Base-by-base conservation (phyloP, 1,284 basidiomycete species). In the Calocybe gambosa region DNA sequence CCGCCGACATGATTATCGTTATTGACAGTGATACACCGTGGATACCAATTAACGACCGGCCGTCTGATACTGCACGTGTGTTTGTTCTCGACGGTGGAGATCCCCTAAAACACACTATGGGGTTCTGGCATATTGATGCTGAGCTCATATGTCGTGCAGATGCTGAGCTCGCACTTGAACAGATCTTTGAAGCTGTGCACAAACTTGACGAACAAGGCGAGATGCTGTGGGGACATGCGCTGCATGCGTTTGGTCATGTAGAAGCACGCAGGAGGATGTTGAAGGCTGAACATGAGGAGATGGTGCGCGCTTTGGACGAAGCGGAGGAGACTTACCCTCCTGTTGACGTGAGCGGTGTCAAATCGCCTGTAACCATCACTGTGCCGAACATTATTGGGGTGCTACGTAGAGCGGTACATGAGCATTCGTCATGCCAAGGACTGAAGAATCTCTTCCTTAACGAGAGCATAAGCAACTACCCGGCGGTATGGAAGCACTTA, bases 11-110 rank as follows among this genome's bases (percentile, higher is more conserved):
- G 3, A 70, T 88, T 26, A 62, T 87, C 15, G 65, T 85, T 13
- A 50, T 87, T 9, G 83, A 87, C 43, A 71, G 70, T 6, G 81
- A 83, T 48, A 63, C 85, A 1, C 79, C 83, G 0, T 87, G 82
- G 80, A 74, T 85, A n/a, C 71, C 76, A 0, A 65, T 67, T 40
- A 69, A 73, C 46, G 62, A 69, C 33, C 62, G 62, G 25, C 79
- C 81, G 0, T 56, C 43, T 0, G 54, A 64, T 0, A 61, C 64
- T 8, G 71, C 78, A 0, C 63, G 69, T 9, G 68, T 85, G 3
- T 83, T 83, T 53, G 66, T 85, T 18, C 59, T 86, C 31, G 82
- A 85, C 55, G 63, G 71, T 8, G 75, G 69, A 0, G 83, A 88
- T 52, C 80, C 82, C 0, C 65, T 88, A 3, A 81, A 77, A 61